These are phyloP conservation scores for Thymus quinquecostatus DNA, from an alignment of 257 asterid genomes.

Conservation along the genomic window DNA sequence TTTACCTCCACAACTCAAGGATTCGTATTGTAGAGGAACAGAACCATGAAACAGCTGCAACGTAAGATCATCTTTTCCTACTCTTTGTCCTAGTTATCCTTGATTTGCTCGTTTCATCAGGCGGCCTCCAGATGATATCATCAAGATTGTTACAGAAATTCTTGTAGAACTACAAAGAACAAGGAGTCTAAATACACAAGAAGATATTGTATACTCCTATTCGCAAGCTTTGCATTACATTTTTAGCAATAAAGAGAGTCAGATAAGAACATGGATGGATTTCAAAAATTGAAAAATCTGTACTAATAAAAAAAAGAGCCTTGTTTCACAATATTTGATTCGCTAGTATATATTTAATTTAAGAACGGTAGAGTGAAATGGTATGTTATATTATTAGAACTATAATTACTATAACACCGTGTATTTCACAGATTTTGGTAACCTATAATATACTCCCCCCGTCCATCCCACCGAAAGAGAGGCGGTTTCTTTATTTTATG, in stretches of 20 bases:
- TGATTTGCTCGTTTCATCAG: conserved; percentile 63
- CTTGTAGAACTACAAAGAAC: conserved; percentile 72
- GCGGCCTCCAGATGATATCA: conserved; percentile 86
- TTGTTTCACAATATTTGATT: too few relatives aligned
- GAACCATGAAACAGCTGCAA: not conserved
- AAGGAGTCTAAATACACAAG: not conserved
- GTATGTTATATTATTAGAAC: too few relatives aligned
- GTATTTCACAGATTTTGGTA: too few relatives aligned
- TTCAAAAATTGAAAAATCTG: not conserved
- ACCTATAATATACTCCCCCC: too few relatives aligned
- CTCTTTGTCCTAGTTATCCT: conserved; percentile 53
- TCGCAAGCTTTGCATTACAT: not conserved
- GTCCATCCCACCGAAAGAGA: too few relatives aligned
- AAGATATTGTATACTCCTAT: not conserved
- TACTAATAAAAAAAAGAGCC: too few relatives aligned
- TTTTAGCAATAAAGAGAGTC: conserved; percentile 12
- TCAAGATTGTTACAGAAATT: conserved; percentile 87
- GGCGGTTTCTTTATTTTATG: too few relatives aligned
- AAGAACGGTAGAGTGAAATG: too few relatives aligned
- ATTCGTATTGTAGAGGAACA: conserved; percentile 18
- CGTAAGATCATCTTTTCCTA: conserved; percentile 48
- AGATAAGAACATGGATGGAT: conserved; percentile 2
- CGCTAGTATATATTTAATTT: too few relatives aligned
- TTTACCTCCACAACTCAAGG: not conserved
- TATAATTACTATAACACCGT: too few relatives aligned